Evolutionary conservation across 306 rosid genomes (phyloP).

Genomic region (Cucumis sativus): DNA sequence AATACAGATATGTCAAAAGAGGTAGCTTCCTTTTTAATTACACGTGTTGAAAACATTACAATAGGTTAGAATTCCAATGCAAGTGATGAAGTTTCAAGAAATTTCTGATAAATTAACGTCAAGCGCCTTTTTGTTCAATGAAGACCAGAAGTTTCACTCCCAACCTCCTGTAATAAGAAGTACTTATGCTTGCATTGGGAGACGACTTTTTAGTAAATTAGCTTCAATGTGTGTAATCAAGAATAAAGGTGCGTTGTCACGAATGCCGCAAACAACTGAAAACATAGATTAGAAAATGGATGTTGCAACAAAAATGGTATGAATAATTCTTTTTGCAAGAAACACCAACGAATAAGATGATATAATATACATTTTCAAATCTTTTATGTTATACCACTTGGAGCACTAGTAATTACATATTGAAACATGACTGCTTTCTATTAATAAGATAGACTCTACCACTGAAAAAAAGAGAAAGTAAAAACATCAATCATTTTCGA

Average conservation of each 20-base stretch:
- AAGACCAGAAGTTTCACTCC: slow-evolving; percentile 59
- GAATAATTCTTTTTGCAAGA: background rate
- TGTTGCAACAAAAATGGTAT: background rate
- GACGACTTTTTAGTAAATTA: background rate
- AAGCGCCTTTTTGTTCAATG: slow-evolving; percentile 51
- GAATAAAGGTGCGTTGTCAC: slow-evolving; percentile 5
- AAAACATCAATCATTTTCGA: background rate
- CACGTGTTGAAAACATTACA: background rate
- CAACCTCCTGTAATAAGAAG: slow-evolving; percentile 22
- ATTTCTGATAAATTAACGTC: slow-evolving; percentile 91
- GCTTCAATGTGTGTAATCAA: background rate
- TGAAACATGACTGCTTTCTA: background rate
- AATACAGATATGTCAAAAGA: slow-evolving; percentile 15
- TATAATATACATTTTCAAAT: background rate
- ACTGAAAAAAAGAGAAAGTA: background rate
- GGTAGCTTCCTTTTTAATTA: background rate
- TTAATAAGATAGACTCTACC: background rate
- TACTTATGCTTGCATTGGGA: background rate
- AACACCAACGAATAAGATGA: background rate
- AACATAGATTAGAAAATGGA: background rate
- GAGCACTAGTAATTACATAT: background rate
- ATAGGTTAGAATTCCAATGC: slow-evolving; percentile 51
- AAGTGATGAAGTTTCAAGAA: slow-evolving; percentile 83
- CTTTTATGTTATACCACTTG: background rate
- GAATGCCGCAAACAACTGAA: slow-evolving; percentile 5